Base-by-base conservation (phyloP, 495 filamentous ascomycete species). In the Tuber calosporum region DNA sequence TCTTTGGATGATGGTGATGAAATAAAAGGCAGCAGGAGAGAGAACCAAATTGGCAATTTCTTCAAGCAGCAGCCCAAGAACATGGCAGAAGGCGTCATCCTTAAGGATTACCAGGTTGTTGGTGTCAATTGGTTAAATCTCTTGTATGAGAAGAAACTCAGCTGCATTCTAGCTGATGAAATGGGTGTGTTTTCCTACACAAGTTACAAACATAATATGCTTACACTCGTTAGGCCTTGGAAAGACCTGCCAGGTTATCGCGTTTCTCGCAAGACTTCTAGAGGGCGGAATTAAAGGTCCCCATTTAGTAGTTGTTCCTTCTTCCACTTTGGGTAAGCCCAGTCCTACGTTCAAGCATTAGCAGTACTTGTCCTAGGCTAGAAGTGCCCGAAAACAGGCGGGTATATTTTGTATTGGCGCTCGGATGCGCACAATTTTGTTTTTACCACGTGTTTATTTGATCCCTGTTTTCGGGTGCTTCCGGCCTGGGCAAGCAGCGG, bases 191-290 rank as follows among this genome's bases (percentile, higher is more conserved):
- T 69, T 67, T n/a, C 58, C 69, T 40, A 62, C 41, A 67, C 48
- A 40, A 40, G 34, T 58, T 20, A 43, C 71, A n/a, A 67, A 34
- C 53, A n/a, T 36, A 62, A 71, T 40, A 38, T 48, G 48, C 69
- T 75, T 58, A 77, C 67, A 53, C 26, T 6, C 30, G 38, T 26
- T 72, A 82, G 80, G 95, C 66, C 86, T 98, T 13, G 95, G 95
- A 17, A 99, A 99, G 85, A 99, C 95, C 0, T 97, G 93, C 77
- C 94, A 98, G 79, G 93, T 99, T 71, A 97, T 99, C 76, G 88
- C 93, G 0, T 94, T 98, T 81, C 86, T 99, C 36, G 89, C 93
- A 5, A 90, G 97, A 76, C 84, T 99, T 9, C 87, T 89, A 20
- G 88, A 93, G 76, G 88, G 84, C 37, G 86, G 85, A 1, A 83